A percentile compares a stretch with the other conserved stretches of the same genome.
phyloP scores from a whole-genome alignment of 164 flowering plant species.

The Cinnamomum chago region DNA sequence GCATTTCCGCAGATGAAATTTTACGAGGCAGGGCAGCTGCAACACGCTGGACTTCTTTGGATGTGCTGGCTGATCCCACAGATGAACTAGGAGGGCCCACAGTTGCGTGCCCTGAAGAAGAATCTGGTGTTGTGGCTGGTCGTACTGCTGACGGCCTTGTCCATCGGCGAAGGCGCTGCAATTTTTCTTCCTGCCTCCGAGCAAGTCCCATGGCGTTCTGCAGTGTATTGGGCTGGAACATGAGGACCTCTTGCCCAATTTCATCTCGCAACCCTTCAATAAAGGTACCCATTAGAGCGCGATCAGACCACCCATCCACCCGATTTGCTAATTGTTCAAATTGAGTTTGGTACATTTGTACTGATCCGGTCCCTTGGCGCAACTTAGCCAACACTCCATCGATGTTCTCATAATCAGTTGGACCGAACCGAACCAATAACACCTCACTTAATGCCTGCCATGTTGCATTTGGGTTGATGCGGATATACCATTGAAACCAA shows the following conservation, averaged over 20 bases:
- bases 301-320: not conserved
- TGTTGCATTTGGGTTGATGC: not conserved
- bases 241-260: not conserved
- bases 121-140: not conserved
- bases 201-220: not conserved
- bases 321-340: not conserved
- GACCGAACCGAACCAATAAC: not conserved
- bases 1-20: not conserved
- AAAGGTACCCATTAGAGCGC: not conserved
- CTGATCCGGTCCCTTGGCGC: not conserved
- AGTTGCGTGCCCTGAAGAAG: not conserved
- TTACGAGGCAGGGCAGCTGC: not conserved
- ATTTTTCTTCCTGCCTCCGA: not conserved
- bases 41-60: not conserved
- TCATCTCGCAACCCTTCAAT: slow-evolving; percentile 3
- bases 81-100: too few species aligned
- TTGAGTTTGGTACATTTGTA: not conserved
- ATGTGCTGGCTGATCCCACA: not conserved
- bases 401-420: slow-evolving; percentile 1
- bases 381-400: not conserved
- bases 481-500: not conserved
- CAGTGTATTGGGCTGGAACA: not conserved
- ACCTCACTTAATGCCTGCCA: not conserved
- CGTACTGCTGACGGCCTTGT: not conserved
- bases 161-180: not conserved